These are phyloP conservation scores for Nicotiana tabacum DNA, from an alignment of 257 asterid species.

Conservation along the genomic window DNA sequence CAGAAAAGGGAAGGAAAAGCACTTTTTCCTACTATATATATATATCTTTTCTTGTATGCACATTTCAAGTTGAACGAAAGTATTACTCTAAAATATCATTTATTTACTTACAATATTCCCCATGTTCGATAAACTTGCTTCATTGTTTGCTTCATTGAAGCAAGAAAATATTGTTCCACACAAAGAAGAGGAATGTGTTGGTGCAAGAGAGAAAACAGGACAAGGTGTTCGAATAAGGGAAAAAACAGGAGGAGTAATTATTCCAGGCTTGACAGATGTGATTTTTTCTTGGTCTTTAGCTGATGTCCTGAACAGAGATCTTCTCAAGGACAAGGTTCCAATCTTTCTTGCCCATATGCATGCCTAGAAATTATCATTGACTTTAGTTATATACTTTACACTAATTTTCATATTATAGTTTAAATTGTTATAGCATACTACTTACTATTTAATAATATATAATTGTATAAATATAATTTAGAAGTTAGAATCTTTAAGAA, in stretches of 20 bases:
- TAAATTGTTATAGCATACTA: no score
- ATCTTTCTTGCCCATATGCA: neutral
- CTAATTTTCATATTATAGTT: no score
- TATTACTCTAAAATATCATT: no score
- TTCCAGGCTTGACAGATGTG: neutral
- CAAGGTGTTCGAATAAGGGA: no score
- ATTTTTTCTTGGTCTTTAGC: constrained; percentile 40
- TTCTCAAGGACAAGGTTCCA: constrained; percentile 31
- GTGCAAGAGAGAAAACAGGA: neutral
- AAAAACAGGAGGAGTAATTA: no score
- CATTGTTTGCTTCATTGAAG: neutral
- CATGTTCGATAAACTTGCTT: neutral
- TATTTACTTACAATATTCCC: neutral
- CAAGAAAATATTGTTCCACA: neutral
- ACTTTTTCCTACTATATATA: no score
- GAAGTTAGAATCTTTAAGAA: no score
- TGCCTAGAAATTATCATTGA: neutral
- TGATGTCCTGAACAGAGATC: constrained; percentile 32
- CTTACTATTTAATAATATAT: no score
- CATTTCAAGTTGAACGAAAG: no score
- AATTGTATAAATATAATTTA: no score
- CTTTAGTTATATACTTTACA: neutral
- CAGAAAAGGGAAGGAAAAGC: no score
- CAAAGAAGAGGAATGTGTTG: neutral
- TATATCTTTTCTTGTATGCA: no score